A percentile compares a stretch with the other conserved stretches of the same genome.
Conservation (phyloP, 352 stramenopile species). For the Globisporangium nagaii region DNA sequence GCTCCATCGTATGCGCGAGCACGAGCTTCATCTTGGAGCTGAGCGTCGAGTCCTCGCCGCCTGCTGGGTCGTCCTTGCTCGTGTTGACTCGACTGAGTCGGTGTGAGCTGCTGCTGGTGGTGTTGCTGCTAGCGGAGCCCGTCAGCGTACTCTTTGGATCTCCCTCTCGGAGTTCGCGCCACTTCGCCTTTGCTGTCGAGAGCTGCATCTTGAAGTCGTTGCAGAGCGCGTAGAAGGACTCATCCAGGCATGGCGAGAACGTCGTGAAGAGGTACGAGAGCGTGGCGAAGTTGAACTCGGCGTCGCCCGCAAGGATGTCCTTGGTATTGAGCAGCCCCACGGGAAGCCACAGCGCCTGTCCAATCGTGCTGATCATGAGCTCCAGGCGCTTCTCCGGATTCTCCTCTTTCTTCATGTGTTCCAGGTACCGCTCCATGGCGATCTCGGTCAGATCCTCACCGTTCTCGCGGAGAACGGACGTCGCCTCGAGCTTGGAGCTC, state of each 20-base stretch:
- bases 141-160: conserved; percentile 3
- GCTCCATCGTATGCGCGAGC: conserved; percentile 62
- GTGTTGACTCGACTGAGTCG: background rate
- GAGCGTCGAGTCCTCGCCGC: conserved; percentile 24
- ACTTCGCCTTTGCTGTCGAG: conserved; percentile 44
- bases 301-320: conserved; percentile 66
- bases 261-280: conserved; percentile 70
- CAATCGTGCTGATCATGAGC: conserved; percentile 65
- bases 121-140: background rate
- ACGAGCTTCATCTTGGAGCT: conserved; percentile 61
- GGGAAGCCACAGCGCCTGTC: conserved; percentile 67
- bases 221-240: conserved; percentile 38
- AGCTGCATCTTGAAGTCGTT: conserved; percentile 54
- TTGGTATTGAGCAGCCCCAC: conserved; percentile 49
- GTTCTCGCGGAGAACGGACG: conserved; percentile 67
- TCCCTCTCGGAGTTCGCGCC: conserved; percentile 52
- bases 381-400: conserved; percentile 54
- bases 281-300: conserved; percentile 72
- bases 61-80: background rate
- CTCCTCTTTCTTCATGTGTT: conserved; percentile 47
- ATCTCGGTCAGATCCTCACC: conserved; percentile 77
- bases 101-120: background rate
- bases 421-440: conserved; percentile 66
- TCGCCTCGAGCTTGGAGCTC: conserved; percentile 42
- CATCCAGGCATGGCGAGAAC: conserved; percentile 46